A percentile compares a stretch with the other conserved stretches of the same genome.
Evolutionary conservation across 257 asterid genomes (phyloP).

Genomic region (Solanum virginianum): DNA sequence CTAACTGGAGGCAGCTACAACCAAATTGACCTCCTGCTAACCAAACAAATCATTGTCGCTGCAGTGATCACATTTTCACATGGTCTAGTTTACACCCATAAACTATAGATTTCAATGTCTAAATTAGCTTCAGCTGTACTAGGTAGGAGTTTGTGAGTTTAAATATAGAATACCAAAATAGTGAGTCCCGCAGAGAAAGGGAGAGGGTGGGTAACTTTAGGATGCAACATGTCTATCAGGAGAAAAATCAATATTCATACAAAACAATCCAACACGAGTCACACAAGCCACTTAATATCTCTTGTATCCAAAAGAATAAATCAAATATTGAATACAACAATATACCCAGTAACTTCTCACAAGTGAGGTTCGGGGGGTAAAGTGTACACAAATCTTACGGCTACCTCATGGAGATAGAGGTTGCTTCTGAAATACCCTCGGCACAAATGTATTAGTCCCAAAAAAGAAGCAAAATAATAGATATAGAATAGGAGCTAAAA

Average conservation of each 20-base stretch:
- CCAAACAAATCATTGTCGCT: background rate
- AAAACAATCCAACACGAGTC: background rate
- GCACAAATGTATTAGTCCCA: no score
- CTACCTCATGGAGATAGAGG: no score
- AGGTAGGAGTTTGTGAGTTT: background rate
- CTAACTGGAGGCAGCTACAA: background rate
- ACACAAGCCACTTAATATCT: background rate
- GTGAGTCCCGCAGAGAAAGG: background rate
- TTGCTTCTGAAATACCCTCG: no score
- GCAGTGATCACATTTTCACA: background rate
- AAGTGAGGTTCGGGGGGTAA: no score
- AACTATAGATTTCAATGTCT: background rate
- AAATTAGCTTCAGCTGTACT: background rate
- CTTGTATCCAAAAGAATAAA: background rate
- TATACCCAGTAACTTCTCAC: no score
- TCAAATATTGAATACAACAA: background rate
- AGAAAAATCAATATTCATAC: background rate
- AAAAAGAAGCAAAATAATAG: no score
- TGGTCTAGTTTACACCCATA: background rate
- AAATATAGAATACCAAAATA: background rate
- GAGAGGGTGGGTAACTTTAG: background rate
- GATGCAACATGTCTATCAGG: background rate
- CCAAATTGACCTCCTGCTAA: background rate
- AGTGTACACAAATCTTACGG: no score
- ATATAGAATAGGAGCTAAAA: no score